Conservation (phyloP, 163 green algal species). For the Scenedesmus sp. region DNA sequence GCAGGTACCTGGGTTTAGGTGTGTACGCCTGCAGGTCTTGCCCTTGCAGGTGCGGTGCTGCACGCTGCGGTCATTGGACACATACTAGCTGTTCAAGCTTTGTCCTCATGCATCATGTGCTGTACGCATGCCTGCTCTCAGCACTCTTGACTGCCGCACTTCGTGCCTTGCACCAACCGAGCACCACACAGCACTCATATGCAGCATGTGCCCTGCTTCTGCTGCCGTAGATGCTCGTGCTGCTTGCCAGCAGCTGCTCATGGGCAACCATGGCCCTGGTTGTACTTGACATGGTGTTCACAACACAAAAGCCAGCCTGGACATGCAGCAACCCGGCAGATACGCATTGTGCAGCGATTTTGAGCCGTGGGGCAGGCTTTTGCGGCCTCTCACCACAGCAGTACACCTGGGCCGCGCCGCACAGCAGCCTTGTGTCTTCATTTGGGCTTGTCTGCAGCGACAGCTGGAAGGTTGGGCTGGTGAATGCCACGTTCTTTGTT, state of each 20-base stretch:
- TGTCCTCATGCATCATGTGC: too few species aligned
- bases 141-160: too few species aligned
- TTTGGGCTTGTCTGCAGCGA: conserved; percentile 38
- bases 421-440: neutral
- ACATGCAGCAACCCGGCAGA: neutral
- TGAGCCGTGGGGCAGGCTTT: neutral
- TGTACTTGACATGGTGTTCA: conserved; percentile 45
- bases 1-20: too few species aligned
- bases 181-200: too few species aligned
- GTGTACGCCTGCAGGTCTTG: too few species aligned
- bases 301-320: conserved; percentile 13
- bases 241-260: conserved; percentile 1
- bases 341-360: neutral
- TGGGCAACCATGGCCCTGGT: conserved; percentile 24
- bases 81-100: too few species aligned
- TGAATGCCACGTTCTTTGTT: conserved; percentile 32
- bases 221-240: conserved; percentile 4
- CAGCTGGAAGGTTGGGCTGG: conserved; percentile 7
- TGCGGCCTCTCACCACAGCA: neutral
- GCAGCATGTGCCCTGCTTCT: too few species aligned
- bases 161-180: too few species aligned
- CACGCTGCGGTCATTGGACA: too few species aligned
- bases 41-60: too few species aligned
- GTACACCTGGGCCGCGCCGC: neutral
- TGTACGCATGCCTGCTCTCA: too few species aligned